Conservation (phyloP, 257 asterid genomes). For the Solanum tarijense region DNA sequence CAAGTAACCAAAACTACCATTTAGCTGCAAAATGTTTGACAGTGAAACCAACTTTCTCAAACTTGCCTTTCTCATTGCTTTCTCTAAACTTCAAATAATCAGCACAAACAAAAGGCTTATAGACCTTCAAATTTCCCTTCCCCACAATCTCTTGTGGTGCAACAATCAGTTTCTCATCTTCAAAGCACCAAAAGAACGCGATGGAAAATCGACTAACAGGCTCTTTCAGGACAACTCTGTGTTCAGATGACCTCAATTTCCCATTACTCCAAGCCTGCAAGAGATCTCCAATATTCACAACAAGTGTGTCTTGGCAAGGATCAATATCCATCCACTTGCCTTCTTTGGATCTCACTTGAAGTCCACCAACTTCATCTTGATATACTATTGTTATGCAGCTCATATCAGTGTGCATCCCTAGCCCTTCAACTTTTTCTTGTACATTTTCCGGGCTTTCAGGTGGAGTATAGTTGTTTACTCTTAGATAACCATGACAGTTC, state of each 20-base stretch:
- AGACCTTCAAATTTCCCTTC: slow-evolving; percentile 17
- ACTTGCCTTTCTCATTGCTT: slow-evolving; percentile 52
- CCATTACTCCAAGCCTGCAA: slow-evolving; percentile 79
- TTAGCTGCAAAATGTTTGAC: slow-evolving; percentile 61
- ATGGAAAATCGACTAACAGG: slow-evolving; percentile 40
- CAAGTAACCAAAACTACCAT: background rate
- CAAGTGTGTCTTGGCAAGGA: slow-evolving; percentile 53
- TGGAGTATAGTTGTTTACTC: slow-evolving; percentile 54
- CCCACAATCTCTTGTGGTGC: slow-evolving; percentile 56
- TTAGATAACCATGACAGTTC: slow-evolving; percentile 57
- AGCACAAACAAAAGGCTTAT: slow-evolving; percentile 42
- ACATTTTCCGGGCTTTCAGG: slow-evolving; percentile 6
- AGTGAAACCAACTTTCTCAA: slow-evolving; percentile 67
- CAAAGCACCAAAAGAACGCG: slow-evolving; percentile 76
- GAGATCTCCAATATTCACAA: slow-evolving; percentile 64
- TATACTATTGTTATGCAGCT: slow-evolving; percentile 57
- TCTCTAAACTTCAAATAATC: slow-evolving; percentile 56
- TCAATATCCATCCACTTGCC: slow-evolving; percentile 54
- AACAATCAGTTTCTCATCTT: slow-evolving; percentile 43
- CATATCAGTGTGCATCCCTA: slow-evolving; percentile 79
- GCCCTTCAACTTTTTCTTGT: slow-evolving; percentile 40
- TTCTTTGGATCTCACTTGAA: slow-evolving; percentile 45
- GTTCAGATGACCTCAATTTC: slow-evolving; percentile 55
- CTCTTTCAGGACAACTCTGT: slow-evolving; percentile 45
- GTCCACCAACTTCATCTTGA: slow-evolving; percentile 68